These are phyloP conservation scores for Colletotrichum sp. DNA, from an alignment of 2,329 filamentous ascomycete species.

Conservation along the genomic window DNA sequence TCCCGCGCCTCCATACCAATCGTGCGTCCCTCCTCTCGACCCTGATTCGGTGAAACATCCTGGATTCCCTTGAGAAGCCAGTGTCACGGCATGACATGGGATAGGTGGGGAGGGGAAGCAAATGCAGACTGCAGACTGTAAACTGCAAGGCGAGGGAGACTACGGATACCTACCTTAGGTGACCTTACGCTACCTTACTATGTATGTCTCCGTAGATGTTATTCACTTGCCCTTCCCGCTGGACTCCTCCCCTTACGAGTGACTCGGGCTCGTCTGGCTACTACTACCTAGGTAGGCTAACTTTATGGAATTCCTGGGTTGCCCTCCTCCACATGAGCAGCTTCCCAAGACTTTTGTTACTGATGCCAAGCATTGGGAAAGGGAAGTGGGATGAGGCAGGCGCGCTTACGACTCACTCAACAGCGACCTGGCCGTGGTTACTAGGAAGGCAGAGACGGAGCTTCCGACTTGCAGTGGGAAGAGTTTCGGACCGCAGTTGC, in stretches of 20 bases:
- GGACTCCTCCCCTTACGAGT: not conserved
- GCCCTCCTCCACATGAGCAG: not conserved
- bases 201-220: not conserved
- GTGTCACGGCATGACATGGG: not conserved
- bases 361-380: not conserved
- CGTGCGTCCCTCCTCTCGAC: conserved; percentile 1
- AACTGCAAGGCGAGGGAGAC: not conserved
- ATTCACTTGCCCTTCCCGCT: not conserved
- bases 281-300: not conserved
- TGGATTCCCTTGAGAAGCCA: not conserved
- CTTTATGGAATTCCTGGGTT: not conserved
- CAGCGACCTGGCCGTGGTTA: not conserved
- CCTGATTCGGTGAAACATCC: conserved; percentile 12
- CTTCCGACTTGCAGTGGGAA: not conserved
- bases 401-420: not conserved
- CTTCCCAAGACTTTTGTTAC: not conserved
- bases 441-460: not conserved
- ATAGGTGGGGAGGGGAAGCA: not conserved
- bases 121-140: not conserved
- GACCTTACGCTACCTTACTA: not conserved
- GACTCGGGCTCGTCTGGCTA: not conserved
- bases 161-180: no score
- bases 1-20: conserved; percentile 13
- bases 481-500: not conserved
- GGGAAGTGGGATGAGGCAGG: not conserved